phyloP scores from a whole-genome alignment of 495 filamentous ascomycete genomes.

The Tetracladium setigerum region DNA sequence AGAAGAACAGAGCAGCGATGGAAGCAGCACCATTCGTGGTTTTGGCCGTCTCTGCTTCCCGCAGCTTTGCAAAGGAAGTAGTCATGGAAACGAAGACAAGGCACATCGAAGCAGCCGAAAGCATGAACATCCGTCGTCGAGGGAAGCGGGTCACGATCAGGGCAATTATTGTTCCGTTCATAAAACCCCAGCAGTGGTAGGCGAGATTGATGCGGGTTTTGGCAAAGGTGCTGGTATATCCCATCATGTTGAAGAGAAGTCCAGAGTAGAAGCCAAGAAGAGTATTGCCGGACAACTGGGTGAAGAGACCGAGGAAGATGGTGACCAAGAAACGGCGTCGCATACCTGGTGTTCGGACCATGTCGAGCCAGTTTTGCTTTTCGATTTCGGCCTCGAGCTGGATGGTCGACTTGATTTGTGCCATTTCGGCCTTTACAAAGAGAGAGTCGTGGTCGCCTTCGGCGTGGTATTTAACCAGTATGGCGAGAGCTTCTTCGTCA shows the following conservation, averaged over 20 bases:
- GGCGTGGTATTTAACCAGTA: conserved; percentile 46
- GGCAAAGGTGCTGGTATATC: background rate
- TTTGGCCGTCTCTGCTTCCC: conserved; percentile 26
- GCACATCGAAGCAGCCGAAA: conserved; percentile 40
- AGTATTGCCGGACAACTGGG: conserved; percentile 44
- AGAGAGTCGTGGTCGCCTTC: conserved; percentile 43
- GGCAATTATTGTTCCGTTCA: conserved; percentile 45
- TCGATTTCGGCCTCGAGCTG: conserved; percentile 36
- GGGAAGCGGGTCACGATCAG: conserved; percentile 46
- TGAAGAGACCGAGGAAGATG: conserved; percentile 40
- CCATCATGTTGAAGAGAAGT: conserved; percentile 7
- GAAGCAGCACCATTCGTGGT: conserved; percentile 29
- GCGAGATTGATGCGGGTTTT: conserved; percentile 18
- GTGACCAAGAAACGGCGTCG: conserved; percentile 42
- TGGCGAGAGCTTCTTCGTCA: conserved; percentile 44
- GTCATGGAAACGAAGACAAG: conserved; percentile 44
- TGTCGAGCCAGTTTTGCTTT: conserved; percentile 35
- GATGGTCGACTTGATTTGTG: conserved; percentile 44
- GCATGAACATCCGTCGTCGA: conserved; percentile 46
- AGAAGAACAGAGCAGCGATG: conserved; percentile 50
- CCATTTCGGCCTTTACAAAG: conserved; percentile 46
- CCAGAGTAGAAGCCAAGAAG: conserved; percentile 31
- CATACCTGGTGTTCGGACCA: conserved; percentile 37
- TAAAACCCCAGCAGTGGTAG: conserved; percentile 47
- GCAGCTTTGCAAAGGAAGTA: conserved; percentile 41